A percentile compares a stretch with the other conserved stretches of the same genome.
phyloP scores from a whole-genome alignment of 192 early-diverging fungal genomes.

The Diversispora eburnea region DNA sequence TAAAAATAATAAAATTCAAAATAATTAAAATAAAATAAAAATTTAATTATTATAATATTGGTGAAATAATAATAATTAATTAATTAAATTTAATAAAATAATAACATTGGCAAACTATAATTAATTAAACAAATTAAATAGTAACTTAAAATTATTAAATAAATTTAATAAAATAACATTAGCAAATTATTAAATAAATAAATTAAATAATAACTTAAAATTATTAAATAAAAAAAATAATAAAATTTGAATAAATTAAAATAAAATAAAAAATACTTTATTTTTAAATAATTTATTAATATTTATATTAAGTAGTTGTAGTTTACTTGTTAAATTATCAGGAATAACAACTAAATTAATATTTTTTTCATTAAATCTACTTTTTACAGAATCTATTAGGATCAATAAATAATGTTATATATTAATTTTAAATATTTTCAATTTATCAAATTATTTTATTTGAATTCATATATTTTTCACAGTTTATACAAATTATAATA shows the following conservation, averaged over 20 bases:
- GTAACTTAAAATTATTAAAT: too few species aligned
- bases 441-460: not conserved
- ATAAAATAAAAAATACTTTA: conserved; percentile 7
- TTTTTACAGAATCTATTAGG: not conserved
- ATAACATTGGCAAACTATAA: too few species aligned
- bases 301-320: not conserved
- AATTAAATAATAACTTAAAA: not conserved
- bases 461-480: not conserved
- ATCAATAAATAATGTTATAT: not conserved
- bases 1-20: too few species aligned
- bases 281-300: conserved; percentile 15
- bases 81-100: too few species aligned
- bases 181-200: not conserved
- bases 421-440: conserved; percentile 4
- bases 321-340: conserved; percentile 19
- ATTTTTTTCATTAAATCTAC: conserved; percentile 11
- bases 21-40: too few species aligned
- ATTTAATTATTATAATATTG: too few species aligned
- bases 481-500: not conserved
- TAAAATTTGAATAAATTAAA: not conserved
- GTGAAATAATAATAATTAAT: too few species aligned
- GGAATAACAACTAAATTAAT: conserved; percentile 13
- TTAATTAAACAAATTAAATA: too few species aligned
- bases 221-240: not conserved
- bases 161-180: too few species aligned